Conservation (phyloP, 2,329 filamentous ascomycete genomes). For the Aspergillus ochraceoroseus region DNA sequence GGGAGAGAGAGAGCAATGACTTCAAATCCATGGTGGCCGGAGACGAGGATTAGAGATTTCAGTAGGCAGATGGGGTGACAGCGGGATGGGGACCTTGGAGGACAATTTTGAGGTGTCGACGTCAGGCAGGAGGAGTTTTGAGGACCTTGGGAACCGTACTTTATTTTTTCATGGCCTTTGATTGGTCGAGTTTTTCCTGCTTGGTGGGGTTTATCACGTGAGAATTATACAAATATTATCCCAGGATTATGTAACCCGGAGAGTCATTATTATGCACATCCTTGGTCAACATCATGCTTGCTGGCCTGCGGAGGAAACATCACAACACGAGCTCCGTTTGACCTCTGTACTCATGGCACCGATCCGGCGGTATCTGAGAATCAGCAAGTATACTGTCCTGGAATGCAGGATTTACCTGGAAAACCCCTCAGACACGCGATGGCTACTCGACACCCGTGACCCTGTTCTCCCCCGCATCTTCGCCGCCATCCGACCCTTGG, state of each 20-base stretch:
- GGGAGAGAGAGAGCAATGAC: background rate
- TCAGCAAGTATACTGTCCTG: slow-evolving; percentile 89
- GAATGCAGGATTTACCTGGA: slow-evolving; percentile 96
- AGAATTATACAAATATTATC: too few relatives aligned
- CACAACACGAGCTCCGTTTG: background rate
- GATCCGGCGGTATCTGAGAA: slow-evolving; percentile 80
- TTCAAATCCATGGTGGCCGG: slow-evolving; percentile 16
- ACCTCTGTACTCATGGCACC: slow-evolving; percentile 68
- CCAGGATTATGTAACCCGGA: too few relatives aligned
- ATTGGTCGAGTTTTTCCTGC: background rate
- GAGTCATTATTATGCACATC: background rate
- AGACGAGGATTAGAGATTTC: slow-evolving; percentile 9
- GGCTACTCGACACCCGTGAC: slow-evolving; percentile 75
- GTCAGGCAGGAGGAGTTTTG: slow-evolving; percentile 27
- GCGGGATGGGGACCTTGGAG: slow-evolving; percentile 34
- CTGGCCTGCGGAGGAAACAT: background rate
- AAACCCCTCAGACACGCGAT: slow-evolving; percentile 73
- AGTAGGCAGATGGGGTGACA: slow-evolving; percentile 11
- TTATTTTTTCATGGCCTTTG: background rate
- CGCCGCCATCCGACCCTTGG: slow-evolving; percentile 73
- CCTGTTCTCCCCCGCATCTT: slow-evolving; percentile 78
- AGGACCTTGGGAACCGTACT: slow-evolving; percentile 31
- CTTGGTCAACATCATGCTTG: background rate
- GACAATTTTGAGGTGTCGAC: slow-evolving; percentile 18
- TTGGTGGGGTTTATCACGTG: too few relatives aligned